Base-by-base conservation (phyloP, 2,329 filamentous ascomycete species). In the Mycogone perniciosa region DNA sequence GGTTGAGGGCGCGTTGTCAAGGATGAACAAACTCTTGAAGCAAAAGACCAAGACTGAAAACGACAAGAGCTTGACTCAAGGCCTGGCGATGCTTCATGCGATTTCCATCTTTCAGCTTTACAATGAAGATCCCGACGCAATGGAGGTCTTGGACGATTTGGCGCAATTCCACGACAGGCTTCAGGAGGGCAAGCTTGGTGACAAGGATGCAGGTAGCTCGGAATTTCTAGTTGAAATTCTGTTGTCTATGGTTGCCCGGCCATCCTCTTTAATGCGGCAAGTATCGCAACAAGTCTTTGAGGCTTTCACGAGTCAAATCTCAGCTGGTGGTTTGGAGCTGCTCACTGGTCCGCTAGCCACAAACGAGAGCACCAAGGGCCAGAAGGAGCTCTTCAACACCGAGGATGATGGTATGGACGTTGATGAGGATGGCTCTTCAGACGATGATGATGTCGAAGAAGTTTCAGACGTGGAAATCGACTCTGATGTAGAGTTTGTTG, bases 261-360 rank as follows among this genome's bases (percentile, higher is more conserved):
- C 86, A 4, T 96, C 91, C 1, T 82, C 85, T 7, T 74, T 97
- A 46, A 88, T 95, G 73, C 82, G 89, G 31, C 89, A 91, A 60
- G 85, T 95, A 48, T 89, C 89, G 5, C 85, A 92, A 63, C 87
- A 93, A 61, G 90, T 95, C 0, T 97, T 97, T 64, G 80, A 85
- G 27, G 83, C 85, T 1, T 96, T 96, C 64, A 86, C 88, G 3
- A 71, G 80, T 10, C 81, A 88, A 49, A 79, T 97, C 53, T 89
- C 86, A 1, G 74, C 77, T 5, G 81, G 86, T 50, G 88, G 88
- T 0, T 69, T 97, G 49, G 79, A 86, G 52, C 72, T 81, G 13
- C 69, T 82, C 35, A 75, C 74, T 0, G 81, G 88, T 56, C 84
- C 95, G 3, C 74, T 99, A 10, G 76, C 81, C 47, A 85, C 87